Percentiles rank a stretch among this genome's conserved stretches.
phyloP scores from a whole-genome alignment of 495 filamentous ascomycete species.

The Apodospora peruviana region DNA sequence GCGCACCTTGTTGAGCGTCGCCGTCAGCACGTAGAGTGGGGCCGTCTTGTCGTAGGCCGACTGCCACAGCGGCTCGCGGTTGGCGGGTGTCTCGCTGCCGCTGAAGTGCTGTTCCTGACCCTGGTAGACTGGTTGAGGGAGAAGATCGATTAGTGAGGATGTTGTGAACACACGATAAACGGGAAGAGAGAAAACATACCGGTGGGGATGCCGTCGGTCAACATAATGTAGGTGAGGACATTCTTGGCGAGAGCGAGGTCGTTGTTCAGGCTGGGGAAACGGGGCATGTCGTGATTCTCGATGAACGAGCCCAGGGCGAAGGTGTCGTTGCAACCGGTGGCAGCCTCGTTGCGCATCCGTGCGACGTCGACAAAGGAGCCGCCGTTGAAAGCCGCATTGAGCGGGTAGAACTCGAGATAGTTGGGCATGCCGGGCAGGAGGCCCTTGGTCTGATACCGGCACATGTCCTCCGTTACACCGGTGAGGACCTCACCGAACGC shows the following conservation, averaged over 20 bases:
- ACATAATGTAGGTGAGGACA: slow-evolving; percentile 62
- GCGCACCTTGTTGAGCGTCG: slow-evolving; percentile 55
- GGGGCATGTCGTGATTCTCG: slow-evolving; percentile 75
- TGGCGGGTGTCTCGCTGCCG: slow-evolving; percentile 53
- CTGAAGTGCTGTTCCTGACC: slow-evolving; percentile 72
- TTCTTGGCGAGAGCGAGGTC: slow-evolving; percentile 63
- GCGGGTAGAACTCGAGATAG: slow-evolving; percentile 62
- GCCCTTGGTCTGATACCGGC: slow-evolving; percentile 22
- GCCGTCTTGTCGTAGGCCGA: slow-evolving; percentile 53
- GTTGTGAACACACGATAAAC: background rate
- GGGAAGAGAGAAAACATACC: slow-evolving; percentile 9
- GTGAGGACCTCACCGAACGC: slow-evolving; percentile 58
- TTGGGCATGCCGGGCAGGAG: slow-evolving; percentile 66
- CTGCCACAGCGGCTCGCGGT: slow-evolving; percentile 73
- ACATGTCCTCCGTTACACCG: slow-evolving; percentile 19
- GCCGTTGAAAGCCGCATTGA: slow-evolving; percentile 34
- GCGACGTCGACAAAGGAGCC: slow-evolving; percentile 14
- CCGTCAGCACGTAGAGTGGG: slow-evolving; percentile 54
- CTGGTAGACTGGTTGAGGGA: slow-evolving; percentile 20
- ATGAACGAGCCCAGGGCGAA: slow-evolving; percentile 54
- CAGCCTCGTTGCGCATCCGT: slow-evolving; percentile 11
- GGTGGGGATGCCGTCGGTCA: slow-evolving; percentile 52
- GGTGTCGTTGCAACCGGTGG: slow-evolving; percentile 23
- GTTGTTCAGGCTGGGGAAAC: slow-evolving; percentile 53
- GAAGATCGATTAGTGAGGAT: slow-evolving; percentile 3